These are phyloP conservation scores for Endogone sp. DNA, from an alignment of 192 early-diverging fungal species.

Conservation along the genomic window DNA sequence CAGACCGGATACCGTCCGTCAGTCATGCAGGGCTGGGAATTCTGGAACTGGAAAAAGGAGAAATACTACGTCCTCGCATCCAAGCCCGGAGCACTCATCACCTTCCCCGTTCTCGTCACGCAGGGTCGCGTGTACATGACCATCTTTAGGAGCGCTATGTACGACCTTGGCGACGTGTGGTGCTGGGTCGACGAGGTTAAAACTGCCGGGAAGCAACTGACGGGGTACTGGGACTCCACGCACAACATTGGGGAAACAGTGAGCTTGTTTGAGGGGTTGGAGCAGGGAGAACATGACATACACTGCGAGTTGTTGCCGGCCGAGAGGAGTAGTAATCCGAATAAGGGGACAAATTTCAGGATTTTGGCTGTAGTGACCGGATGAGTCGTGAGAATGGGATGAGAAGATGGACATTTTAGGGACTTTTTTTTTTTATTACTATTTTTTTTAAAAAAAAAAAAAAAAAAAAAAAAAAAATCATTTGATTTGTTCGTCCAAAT, in stretches of 20 bases:
- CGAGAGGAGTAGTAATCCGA: conserved; percentile 8
- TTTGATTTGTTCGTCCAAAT: too few relatives aligned
- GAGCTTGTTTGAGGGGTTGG: conserved; percentile 6
- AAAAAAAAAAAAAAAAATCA: too few relatives aligned
- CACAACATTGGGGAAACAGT: conserved; percentile 6
- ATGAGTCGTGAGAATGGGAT: neutral
- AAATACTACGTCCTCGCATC: conserved; percentile 13
- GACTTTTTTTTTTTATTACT: neutral
- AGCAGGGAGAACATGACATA: conserved; percentile 6
- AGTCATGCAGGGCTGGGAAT: conserved; percentile 8
- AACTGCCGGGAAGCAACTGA: conserved; percentile 2
- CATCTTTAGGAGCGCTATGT: conserved; percentile 1
- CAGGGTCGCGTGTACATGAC: conserved; percentile 10
- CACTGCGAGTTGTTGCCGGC: conserved; percentile 2
- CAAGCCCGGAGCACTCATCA: conserved; percentile 6
- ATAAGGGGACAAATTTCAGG: conserved; percentile 13
- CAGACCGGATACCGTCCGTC: conserved; percentile 2
- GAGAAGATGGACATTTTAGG: neutral
- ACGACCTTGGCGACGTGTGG: conserved; percentile 12
- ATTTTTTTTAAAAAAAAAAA: neutral
- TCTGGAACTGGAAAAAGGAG: conserved; percentile 16
- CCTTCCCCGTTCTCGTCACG: conserved; percentile 3
- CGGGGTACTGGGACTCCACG: conserved; percentile 12
- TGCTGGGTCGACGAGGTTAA: conserved; percentile 15
- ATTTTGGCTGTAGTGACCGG: conserved; percentile 13